These are phyloP conservation scores for Nicotiana noctiflora DNA, from an alignment of 257 asterid genomes.

Conservation along the genomic window DNA sequence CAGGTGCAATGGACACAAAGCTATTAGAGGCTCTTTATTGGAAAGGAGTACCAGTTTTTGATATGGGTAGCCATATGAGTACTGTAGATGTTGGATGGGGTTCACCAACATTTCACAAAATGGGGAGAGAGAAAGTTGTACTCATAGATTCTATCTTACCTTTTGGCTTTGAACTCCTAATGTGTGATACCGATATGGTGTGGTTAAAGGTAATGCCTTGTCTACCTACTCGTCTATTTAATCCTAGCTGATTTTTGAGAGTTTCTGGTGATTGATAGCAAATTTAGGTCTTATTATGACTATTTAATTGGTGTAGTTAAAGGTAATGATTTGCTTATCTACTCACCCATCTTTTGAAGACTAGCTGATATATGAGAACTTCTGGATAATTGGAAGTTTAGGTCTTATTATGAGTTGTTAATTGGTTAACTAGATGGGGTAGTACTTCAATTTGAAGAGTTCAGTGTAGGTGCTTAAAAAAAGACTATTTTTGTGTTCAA, in stretches of 20 bases:
- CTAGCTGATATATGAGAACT: neutral
- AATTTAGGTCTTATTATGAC: neutral
- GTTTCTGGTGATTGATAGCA: neutral
- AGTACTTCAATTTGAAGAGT: neutral
- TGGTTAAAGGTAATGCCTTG: slow-evolving; percentile 83
- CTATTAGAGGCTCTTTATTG: slow-evolving; percentile 89
- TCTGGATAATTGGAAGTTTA: neutral
- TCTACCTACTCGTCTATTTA: slow-evolving; percentile 9
- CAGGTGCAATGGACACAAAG: slow-evolving; percentile 99
- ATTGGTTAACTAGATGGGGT: neutral
- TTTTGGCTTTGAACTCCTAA: slow-evolving; percentile 77
- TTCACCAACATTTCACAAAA: slow-evolving; percentile 80
- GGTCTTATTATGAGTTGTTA: neutral
- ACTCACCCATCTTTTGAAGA: neutral
- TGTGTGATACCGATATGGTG: slow-evolving; percentile 99
- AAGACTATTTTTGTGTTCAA: neutral
- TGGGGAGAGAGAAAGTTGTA: slow-evolving; percentile 94
- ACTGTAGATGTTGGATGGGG: slow-evolving; percentile 99
- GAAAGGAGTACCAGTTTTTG: slow-evolving; percentile 95
- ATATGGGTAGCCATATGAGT: slow-evolving; percentile 99
- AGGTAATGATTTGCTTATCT: slow-evolving; percentile 43
- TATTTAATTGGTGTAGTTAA: slow-evolving; percentile 41
- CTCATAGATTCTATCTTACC: slow-evolving; percentile 82
- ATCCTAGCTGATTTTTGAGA: neutral
- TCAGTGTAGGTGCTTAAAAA: neutral